Evolutionary conservation across 2,329 filamentous ascomycete species (phyloP).

Genomic region (Pseudogymnoascus verrucosus): DNA sequence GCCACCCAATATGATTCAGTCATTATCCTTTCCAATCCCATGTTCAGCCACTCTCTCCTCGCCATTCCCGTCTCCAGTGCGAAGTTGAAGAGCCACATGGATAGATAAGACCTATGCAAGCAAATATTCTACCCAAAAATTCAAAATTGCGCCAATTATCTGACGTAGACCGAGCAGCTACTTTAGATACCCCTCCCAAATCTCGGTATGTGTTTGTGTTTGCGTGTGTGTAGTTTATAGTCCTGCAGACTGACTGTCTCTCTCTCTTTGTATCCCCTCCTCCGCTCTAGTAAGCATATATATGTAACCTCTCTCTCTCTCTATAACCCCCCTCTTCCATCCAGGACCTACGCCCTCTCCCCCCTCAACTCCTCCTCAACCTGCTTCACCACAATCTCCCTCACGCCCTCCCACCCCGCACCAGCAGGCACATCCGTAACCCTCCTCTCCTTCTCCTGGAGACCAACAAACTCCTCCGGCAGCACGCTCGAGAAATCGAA

Average conservation of each 20-base stretch:
- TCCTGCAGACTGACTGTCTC: not conserved
- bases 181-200: not conserved
- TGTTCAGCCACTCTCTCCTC: not conserved
- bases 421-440: slow-evolving; percentile 59
- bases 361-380: slow-evolving; percentile 54
- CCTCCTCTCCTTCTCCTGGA: slow-evolving; percentile 68
- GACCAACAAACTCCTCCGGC: slow-evolving; percentile 71
- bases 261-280: not conserved
- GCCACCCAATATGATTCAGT: not conserved
- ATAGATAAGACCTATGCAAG: not conserved
- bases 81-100: not conserved
- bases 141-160: slow-evolving; percentile 7
- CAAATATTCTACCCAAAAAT: not conserved
- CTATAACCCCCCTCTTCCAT: not conserved
- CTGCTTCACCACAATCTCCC: slow-evolving; percentile 66
- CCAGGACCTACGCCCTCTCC: not conserved
- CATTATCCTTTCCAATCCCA: too few relatives aligned
- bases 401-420: slow-evolving; percentile 63
- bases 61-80: not conserved
- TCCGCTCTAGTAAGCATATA: not conserved
- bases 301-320: not conserved
- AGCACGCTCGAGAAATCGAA: slow-evolving; percentile 74
- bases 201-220: not conserved
- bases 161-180: slow-evolving; percentile 6
- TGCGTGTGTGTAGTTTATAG: not conserved